phyloP scores from a whole-genome alignment of 2,329 filamentous ascomycete species.

The Ascochyta fabae region DNA sequence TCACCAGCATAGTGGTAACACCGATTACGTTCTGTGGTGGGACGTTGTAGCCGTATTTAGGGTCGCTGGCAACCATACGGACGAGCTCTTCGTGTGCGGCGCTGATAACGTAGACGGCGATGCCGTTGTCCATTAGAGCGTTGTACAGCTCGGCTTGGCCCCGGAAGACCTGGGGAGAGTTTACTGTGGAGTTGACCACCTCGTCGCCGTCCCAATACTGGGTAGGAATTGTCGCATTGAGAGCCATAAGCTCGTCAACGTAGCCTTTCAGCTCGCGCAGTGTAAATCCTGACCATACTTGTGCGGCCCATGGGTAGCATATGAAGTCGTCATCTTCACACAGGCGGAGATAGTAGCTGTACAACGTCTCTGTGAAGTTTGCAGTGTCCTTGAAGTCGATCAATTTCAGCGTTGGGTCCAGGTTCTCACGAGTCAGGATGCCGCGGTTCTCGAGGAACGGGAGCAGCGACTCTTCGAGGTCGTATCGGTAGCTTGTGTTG shows the following conservation, averaged over 20 bases:
- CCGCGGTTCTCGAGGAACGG: conserved; percentile 42
- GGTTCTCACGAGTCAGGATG: conserved; percentile 37
- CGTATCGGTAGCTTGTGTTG: conserved; percentile 41
- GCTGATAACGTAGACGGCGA: conserved; percentile 40
- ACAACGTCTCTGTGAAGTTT: conserved; percentile 40
- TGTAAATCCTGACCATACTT: conserved; percentile 39
- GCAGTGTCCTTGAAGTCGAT: conserved; percentile 43
- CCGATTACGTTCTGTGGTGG: conserved; percentile 41
- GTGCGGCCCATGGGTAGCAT: conserved; percentile 41
- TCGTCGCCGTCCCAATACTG: conserved; percentile 38
- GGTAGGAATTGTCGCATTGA: conserved; percentile 32
- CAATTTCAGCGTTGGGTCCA: conserved; percentile 38
- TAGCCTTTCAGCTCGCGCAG: conserved; percentile 35
- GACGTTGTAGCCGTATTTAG: conserved; percentile 43
- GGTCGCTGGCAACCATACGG: conserved; percentile 41
- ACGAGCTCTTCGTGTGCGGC: conserved; percentile 43
- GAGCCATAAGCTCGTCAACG: conserved; percentile 40
- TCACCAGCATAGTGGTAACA: conserved; percentile 39
- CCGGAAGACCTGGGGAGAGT: conserved; percentile 32
- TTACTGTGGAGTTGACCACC: conserved; percentile 26
- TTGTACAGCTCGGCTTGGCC: conserved; percentile 41
- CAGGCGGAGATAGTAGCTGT: conserved; percentile 40
- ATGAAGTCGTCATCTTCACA: conserved; percentile 40
- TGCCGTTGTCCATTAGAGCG: conserved; percentile 38
- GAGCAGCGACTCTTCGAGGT: conserved; percentile 39